A percentile compares a stretch with the other conserved stretches of the same genome.
These are phyloP conservation scores for Bolboschoenus planiculmis DNA, from an alignment of 176 grass and related monocot species.

Conservation along the genomic window DNA sequence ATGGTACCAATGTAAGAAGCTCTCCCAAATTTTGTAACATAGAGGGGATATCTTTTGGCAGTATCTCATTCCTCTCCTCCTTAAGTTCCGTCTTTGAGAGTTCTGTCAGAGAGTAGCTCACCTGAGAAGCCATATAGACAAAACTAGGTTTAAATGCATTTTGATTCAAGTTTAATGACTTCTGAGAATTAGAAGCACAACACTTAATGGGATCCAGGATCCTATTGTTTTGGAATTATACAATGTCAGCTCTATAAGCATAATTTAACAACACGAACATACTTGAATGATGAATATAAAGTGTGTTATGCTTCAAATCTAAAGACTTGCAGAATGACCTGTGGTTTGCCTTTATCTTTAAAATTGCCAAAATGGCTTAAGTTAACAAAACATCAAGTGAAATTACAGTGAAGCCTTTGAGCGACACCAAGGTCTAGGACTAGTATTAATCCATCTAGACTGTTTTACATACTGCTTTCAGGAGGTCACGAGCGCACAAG, in stretches of 20 bases:
- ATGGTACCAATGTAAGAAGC: conserved; percentile 75
- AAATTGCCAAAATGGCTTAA: neutral
- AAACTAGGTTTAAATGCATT: neutral
- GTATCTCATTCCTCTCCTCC: conserved; percentile 67
- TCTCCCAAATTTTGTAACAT: conserved; percentile 69
- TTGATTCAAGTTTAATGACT: neutral
- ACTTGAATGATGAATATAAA: neutral
- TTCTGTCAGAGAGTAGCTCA: conserved; percentile 98
- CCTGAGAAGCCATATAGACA: conserved; percentile 34
- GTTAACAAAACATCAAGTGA: neutral
- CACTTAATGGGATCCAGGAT: neutral
- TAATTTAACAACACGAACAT: neutral
- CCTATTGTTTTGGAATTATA: neutral
- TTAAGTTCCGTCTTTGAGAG: conserved; percentile 90
- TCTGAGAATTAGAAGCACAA: neutral
- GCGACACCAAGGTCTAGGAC: neutral
- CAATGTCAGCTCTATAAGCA: neutral
- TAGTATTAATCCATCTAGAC: neutral
- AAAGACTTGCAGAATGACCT: neutral
- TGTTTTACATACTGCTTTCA: conserved; percentile 56
- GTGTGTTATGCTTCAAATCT: neutral
- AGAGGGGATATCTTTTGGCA: conserved; percentile 79
- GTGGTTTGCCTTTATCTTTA: neutral
- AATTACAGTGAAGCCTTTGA: neutral
- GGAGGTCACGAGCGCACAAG: conserved; percentile 84